Evolutionary conservation across 352 stramenopile genomes (phyloP).

Genomic region (Phytophthora lateralis): DNA sequence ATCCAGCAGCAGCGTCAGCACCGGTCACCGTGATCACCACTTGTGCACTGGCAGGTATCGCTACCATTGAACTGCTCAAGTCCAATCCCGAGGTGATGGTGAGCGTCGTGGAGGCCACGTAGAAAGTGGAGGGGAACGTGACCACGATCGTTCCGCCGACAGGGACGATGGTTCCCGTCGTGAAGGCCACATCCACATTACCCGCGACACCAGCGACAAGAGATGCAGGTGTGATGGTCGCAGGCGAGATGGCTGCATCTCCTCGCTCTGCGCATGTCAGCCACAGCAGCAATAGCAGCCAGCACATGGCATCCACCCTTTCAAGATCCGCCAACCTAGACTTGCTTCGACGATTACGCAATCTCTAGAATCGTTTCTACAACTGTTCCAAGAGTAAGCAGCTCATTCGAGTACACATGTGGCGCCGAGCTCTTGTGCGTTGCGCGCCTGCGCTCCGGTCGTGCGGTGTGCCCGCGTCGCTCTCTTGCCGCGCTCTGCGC

Average conservation of each 20-base stretch:
- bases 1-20: slow-evolving; percentile 22
- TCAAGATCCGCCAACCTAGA: slow-evolving; percentile 9
- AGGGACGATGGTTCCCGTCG: slow-evolving; percentile 33
- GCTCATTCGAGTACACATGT: too few relatives aligned
- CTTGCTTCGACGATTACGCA: neutral
- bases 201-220: slow-evolving; percentile 39
- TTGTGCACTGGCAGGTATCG: slow-evolving; percentile 29
- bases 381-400: too few relatives aligned
- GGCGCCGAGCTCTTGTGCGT: slow-evolving; percentile 31
- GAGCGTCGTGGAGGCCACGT: slow-evolving; percentile 39
- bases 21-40: slow-evolving; percentile 46
- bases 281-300: slow-evolving; percentile 8
- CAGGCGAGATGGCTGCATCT: slow-evolving; percentile 15
- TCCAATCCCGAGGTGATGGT: slow-evolving; percentile 34
- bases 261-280: neutral
- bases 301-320: slow-evolving; percentile 8
- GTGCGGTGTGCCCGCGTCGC: neutral
- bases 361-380: neutral
- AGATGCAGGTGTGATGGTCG: slow-evolving; percentile 36
- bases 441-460: slow-evolving; percentile 19
- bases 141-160: slow-evolving; percentile 54
- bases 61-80: slow-evolving; percentile 26
- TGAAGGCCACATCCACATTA: slow-evolving; percentile 44
- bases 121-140: slow-evolving; percentile 58
- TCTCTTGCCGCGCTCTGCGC: slow-evolving; percentile 3